phyloP scores from a whole-genome alignment of 768 basidiomycete species.

The Amanita polypyramis region DNA sequence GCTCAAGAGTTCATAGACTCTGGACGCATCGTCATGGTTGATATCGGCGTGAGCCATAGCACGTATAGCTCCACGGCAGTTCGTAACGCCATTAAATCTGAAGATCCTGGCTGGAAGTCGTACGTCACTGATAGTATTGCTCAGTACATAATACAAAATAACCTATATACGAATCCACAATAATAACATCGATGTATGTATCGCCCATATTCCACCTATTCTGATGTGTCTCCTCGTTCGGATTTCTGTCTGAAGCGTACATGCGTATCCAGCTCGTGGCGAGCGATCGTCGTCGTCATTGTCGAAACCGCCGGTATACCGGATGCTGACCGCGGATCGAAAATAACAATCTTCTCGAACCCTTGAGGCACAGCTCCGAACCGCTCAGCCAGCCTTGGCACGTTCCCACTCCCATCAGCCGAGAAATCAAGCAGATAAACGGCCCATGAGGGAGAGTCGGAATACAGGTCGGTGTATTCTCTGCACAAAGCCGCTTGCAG shows the following conservation, averaged over 20 bases:
- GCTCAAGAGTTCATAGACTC: slow-evolving; percentile 40
- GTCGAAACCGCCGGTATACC: neutral
- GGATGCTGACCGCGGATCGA: slow-evolving; percentile 8
- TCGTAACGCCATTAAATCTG: slow-evolving; percentile 30
- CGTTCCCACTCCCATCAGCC: neutral
- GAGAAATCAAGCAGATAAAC: slow-evolving; percentile 17
- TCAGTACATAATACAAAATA: slow-evolving; percentile 4
- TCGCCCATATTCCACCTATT: neutral
- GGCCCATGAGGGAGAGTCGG: slow-evolving; percentile 15
- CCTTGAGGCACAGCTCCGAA: slow-evolving; percentile 15
- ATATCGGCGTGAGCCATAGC: slow-evolving; percentile 46
- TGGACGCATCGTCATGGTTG: slow-evolving; percentile 46
- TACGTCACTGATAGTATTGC: slow-evolving; percentile 6
- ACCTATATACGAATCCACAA: neutral
- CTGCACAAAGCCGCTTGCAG: slow-evolving; percentile 10
- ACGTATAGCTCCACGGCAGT: slow-evolving; percentile 65
- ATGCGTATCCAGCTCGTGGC: neutral
- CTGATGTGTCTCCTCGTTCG: neutral
- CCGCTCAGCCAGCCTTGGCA: slow-evolving; percentile 11
- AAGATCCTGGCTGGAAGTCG: neutral
- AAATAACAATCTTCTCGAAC: slow-evolving; percentile 15
- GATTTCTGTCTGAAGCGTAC: slow-evolving; percentile 6
- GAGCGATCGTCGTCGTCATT: slow-evolving; percentile 2
- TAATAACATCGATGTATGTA: neutral
- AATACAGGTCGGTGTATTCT: slow-evolving; percentile 13